phyloP scores from a whole-genome alignment of 139 green algal species.

The Coelastrella sp. region DNA sequence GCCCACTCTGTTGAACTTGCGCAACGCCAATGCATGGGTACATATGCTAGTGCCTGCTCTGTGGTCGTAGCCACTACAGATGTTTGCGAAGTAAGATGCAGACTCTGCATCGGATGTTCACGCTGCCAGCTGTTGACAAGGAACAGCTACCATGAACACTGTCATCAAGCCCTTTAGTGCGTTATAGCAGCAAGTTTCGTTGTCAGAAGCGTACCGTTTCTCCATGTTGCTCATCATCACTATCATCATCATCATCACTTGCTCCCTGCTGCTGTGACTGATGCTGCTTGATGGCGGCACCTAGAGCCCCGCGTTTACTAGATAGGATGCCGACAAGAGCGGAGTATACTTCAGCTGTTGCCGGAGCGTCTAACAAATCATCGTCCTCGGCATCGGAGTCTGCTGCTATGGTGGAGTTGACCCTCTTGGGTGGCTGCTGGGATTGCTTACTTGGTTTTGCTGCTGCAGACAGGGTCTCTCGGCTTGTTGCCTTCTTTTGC shows the following conservation, averaged over 20 bases:
- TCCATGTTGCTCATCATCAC: background rate
- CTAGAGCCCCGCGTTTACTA: background rate
- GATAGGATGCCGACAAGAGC: constrained; percentile 48
- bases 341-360: constrained; percentile 38
- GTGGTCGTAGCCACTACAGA: too few relatives aligned
- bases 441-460: background rate
- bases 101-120: too few relatives aligned
- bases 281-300: constrained; percentile 29
- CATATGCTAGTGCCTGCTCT: too few relatives aligned
- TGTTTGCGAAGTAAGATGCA: too few relatives aligned
- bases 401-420: background rate
- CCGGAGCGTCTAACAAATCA: background rate
- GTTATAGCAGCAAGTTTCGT: background rate
- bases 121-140: too few relatives aligned
- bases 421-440: background rate
- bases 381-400: constrained; percentile 24
- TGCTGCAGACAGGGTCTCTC: background rate
- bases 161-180: background rate
- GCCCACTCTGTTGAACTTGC: too few relatives aligned
- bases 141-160: background rate
- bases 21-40: too few relatives aligned
- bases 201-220: background rate
- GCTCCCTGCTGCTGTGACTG: constrained; percentile 4
- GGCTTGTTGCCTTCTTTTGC: constrained; percentile 16
- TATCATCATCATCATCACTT: constrained; percentile 11